Conservation (phyloP, 495 filamentous ascomycete species). For the Glutinoglossum americanum region DNA sequence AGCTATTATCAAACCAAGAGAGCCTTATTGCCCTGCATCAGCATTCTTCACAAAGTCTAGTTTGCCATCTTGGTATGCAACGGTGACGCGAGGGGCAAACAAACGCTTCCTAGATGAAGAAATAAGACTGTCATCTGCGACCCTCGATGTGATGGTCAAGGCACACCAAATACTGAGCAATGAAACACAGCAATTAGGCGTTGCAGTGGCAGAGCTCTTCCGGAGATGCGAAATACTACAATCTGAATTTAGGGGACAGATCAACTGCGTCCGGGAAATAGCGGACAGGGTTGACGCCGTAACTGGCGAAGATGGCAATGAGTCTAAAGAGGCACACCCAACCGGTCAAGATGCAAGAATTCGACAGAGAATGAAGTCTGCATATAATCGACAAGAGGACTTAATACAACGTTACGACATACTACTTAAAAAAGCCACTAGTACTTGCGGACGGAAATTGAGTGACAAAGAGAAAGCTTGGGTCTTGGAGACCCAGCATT, state of each 20-base stretch:
- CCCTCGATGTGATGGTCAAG: conserved; percentile 50
- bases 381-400: conserved; percentile 33
- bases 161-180: conserved; percentile 52
- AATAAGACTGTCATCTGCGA: conserved; percentile 51
- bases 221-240: conserved; percentile 50
- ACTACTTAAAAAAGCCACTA: conserved; percentile 36
- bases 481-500: conserved; percentile 35
- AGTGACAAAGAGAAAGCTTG: conserved; percentile 54
- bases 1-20: conserved; percentile 26
- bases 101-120: conserved; percentile 43
- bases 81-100: conserved; percentile 33
- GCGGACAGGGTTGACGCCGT: conserved; percentile 42
- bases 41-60: conserved; percentile 36
- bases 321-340: conserved; percentile 17
- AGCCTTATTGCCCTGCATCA: conserved; percentile 47
- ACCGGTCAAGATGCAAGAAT: conserved; percentile 20
- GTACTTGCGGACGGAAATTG: conserved; percentile 36
- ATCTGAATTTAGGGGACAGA: conserved; percentile 48
- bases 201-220: conserved; percentile 66
- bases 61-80: conserved; percentile 38
- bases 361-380: conserved; percentile 35
- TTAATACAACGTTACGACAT: conserved; percentile 41
- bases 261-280: conserved; percentile 43
- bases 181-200: conserved; percentile 49
- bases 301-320: conserved; percentile 32